Conservation (phyloP, 2,329 filamentous ascomycete species). For the Whalleya microplaca region DNA sequence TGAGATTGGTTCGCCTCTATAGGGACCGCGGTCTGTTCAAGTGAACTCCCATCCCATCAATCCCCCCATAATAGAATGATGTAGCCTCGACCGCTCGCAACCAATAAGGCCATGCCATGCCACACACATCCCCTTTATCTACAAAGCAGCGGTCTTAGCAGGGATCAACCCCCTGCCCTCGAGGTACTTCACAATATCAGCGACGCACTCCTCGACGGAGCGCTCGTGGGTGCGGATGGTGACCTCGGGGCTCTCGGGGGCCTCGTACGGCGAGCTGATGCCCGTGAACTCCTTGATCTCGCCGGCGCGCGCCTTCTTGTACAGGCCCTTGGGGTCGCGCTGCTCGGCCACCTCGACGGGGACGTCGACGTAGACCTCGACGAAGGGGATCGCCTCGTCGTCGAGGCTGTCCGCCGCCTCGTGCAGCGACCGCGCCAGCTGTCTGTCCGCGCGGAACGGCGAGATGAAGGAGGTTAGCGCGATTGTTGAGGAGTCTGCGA, state of each 20-base stretch:
- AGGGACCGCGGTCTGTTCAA: conserved; percentile 1
- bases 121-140: background rate
- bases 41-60: background rate
- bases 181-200: conserved; percentile 80
- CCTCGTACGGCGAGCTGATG: conserved; percentile 93
- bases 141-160: conserved; percentile 15
- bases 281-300: conserved; percentile 98
- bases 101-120: background rate
- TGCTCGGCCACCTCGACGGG: conserved; percentile 90
- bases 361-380: conserved; percentile 93
- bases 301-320: conserved; percentile 93
- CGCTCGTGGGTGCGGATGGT: conserved; percentile 81
- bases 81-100: background rate
- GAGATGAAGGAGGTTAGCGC: conserved; percentile 97
- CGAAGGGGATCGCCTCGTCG: conserved; percentile 74
- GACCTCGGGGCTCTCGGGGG: conserved; percentile 82
- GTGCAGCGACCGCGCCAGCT: conserved; percentile 82
- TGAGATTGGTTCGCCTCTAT: background rate
- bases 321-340: conserved; percentile 95
- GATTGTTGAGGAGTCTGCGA: conserved; percentile 85
- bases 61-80: too few relatives aligned
- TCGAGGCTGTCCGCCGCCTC: conserved; percentile 51
- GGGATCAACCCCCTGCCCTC: conserved; percentile 67
- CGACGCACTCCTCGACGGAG: conserved; percentile 86
- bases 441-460: conserved; percentile 85